Evolutionary conservation across 441 rosid species (phyloP).

Genomic region (Codiaeum variegatum): DNA sequence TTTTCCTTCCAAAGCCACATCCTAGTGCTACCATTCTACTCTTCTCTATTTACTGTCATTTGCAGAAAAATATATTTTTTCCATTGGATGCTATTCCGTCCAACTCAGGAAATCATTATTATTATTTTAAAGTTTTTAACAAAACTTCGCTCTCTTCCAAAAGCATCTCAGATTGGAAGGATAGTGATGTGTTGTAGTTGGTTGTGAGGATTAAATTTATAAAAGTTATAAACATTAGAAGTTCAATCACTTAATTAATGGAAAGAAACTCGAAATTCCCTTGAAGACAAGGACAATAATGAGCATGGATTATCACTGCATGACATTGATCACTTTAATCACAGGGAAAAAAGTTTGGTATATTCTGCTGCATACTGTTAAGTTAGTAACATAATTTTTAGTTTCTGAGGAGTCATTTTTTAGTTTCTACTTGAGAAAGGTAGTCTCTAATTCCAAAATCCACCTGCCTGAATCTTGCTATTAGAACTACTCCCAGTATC

Average conservation of each 20-base stretch:
- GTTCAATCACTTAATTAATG: no score
- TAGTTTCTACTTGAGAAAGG: neutral
- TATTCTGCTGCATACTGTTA: neutral
- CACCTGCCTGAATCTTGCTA: neutral
- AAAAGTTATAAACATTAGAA: no score
- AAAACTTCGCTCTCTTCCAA: no score
- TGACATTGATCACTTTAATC: neutral
- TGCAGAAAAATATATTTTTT: neutral
- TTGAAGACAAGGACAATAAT: neutral
- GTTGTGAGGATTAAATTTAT: no score
- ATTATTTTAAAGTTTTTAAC: no score
- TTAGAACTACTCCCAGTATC: neutral
- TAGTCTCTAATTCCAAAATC: neutral
- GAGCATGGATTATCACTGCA: conserved; percentile 1
- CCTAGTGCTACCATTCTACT: neutral
- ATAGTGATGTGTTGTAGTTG: no score
- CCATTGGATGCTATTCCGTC: no score
- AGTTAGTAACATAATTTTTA: neutral
- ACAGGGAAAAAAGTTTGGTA: neutral
- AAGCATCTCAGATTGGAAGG: no score
- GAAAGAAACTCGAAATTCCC: no score
- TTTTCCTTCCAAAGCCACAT: neutral
- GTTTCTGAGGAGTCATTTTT: neutral
- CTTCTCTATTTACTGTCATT: neutral
- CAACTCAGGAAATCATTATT: no score